Conservation (phyloP, 495 filamentous ascomycete species). For the Cladorrhinum samala region DNA sequence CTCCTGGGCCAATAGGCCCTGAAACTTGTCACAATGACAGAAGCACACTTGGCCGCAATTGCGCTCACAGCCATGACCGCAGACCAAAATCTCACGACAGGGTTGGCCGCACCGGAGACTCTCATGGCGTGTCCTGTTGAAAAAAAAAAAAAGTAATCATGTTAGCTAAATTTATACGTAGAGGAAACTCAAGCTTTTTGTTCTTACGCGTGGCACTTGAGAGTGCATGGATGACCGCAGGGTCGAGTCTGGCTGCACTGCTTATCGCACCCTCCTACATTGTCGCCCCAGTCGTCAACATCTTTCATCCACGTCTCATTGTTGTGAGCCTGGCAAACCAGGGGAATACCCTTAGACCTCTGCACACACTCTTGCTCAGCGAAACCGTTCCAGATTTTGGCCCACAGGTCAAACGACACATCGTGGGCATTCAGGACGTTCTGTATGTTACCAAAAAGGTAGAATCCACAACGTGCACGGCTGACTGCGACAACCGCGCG, state of each 20-base stretch:
- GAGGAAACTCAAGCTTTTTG: too few species aligned
- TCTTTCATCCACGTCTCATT: constrained; percentile 32
- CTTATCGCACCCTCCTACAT: constrained; percentile 53
- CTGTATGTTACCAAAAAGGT: constrained; percentile 74
- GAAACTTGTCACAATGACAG: constrained; percentile 29
- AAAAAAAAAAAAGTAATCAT: constrained; percentile 40
- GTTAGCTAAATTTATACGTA: too few species aligned
- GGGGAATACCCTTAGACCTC: constrained; percentile 24
- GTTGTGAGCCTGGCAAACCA: constrained; percentile 38
- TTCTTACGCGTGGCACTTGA: constrained; percentile 42
- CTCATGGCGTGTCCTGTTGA: constrained; percentile 52
- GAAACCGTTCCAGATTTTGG: constrained; percentile 29
- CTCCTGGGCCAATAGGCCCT: background rate
- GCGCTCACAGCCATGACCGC: constrained; percentile 53
- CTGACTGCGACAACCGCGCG: constrained; percentile 85
- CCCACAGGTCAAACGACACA: constrained; percentile 37
- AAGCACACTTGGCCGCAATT: constrained; percentile 36
- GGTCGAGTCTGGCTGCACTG: constrained; percentile 40
- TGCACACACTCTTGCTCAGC: constrained; percentile 18
- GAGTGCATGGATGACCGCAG: constrained; percentile 39
- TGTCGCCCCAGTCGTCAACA: constrained; percentile 48
- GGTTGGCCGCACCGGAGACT: constrained; percentile 59
- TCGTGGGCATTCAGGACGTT: constrained; percentile 38
- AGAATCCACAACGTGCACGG: constrained; percentile 77
- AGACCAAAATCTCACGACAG: constrained; percentile 52